phyloP scores from a whole-genome alignment of 177 flowering plant species.

The Vitis hybrid region DNA sequence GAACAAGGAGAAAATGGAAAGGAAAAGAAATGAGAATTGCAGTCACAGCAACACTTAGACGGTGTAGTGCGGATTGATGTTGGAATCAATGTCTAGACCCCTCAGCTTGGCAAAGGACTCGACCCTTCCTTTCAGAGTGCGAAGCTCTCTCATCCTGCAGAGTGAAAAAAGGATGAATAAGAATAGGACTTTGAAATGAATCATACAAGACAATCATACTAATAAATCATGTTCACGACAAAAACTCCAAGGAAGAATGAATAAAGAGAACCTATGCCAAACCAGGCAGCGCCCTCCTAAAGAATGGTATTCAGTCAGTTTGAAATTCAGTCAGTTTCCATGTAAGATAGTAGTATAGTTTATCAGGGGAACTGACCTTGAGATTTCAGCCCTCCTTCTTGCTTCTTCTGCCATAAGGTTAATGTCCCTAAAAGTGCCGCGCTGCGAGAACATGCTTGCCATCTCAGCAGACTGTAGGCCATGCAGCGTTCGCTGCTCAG shows the following conservation, averaged over 20 bases:
- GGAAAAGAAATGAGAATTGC: too few relatives aligned
- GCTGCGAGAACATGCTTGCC: conserved; percentile 30
- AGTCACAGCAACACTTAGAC: conserved; percentile 22
- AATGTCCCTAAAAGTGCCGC: conserved; percentile 47
- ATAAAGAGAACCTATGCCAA: too few relatives aligned
- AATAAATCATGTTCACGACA: too few relatives aligned
- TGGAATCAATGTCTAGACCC: conserved; percentile 60
- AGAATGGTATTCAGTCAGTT: background rate
- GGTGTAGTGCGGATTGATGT: conserved; percentile 57
- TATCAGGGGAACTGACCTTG: conserved; percentile 41
- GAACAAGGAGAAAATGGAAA: background rate
- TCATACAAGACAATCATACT: too few relatives aligned
- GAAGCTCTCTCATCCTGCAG: conserved; percentile 64
- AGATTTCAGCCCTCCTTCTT: conserved; percentile 72
- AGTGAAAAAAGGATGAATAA: background rate
- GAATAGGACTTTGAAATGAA: background rate
- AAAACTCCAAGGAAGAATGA: too few relatives aligned
- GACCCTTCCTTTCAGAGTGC: conserved; percentile 68
- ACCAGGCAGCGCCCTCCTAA: too few relatives aligned
- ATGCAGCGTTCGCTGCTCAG: conserved; percentile 67
- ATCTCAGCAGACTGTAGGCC: conserved; percentile 48
- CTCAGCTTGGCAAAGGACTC: conserved; percentile 68
- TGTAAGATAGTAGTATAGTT: background rate
- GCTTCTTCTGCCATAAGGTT: conserved; percentile 76
- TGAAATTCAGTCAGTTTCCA: background rate